A percentile compares a stretch with the other conserved stretches of the same genome.
Evolutionary conservation across 257 asterid species (phyloP).

Genomic region (Avicennia marina): DNA sequence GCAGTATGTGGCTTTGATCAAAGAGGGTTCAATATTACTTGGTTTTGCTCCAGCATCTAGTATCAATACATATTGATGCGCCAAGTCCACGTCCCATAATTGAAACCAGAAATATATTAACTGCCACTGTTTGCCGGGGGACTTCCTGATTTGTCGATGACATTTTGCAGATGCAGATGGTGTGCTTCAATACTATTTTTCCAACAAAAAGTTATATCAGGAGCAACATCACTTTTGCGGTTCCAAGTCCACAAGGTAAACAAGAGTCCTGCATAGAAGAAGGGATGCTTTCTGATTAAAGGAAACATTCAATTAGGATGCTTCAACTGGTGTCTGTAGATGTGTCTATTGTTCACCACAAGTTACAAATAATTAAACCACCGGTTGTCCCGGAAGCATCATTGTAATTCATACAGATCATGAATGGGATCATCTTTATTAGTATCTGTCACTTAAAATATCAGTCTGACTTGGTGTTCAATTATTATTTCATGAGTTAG

Average conservation of each 20-base stretch:
- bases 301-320: not conserved
- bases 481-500: too few relatives aligned
- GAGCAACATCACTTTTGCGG: not conserved
- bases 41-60: not conserved
- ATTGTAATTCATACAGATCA: conserved; percentile 12
- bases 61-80: not conserved
- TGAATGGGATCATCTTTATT: not conserved
- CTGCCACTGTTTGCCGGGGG: not conserved
- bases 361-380: conserved; percentile 22
- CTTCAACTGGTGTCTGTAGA: conserved; percentile 21
- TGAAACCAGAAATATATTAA: not conserved
- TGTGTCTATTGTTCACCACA: conserved; percentile 19
- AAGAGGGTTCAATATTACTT: not conserved
- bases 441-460: conserved; percentile 11
- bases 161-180: not conserved
- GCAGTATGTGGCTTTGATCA: not conserved
- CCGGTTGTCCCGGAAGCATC: conserved; percentile 7
- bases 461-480: too few relatives aligned
- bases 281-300: not conserved
- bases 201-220: too few relatives aligned
- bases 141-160: conserved; percentile 1
- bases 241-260: not conserved
- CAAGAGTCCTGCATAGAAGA: conserved; percentile 6
- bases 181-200: not conserved
- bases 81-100: not conserved